A percentile compares a stretch with the other conserved stretches of the same genome.
phyloP scores from a whole-genome alignment of 495 filamentous ascomycete species.

The Aspergillus panamensis region DNA sequence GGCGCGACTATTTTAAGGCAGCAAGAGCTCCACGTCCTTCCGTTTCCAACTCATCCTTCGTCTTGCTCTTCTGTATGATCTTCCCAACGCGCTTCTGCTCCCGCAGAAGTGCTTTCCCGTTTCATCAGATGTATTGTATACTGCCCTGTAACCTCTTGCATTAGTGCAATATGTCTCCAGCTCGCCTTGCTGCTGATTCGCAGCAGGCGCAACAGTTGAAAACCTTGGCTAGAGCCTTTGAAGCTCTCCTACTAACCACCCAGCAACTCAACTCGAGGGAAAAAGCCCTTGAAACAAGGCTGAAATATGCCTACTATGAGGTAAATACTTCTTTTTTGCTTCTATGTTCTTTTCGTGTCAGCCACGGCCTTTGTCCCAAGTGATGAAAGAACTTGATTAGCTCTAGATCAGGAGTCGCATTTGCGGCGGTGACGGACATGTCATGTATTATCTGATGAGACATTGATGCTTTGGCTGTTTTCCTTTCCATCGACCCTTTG shows the following conservation, averaged over 20 bases:
- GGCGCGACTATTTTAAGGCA: conserved; percentile 13
- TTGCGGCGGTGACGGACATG: conserved; percentile 49
- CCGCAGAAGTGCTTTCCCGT: conserved; percentile 25
- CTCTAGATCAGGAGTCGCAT: conserved; percentile 57
- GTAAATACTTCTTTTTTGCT: conserved; percentile 33
- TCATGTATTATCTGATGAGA: conserved; percentile 54
- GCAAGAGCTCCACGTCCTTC: conserved; percentile 13
- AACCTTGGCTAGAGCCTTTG: conserved; percentile 44
- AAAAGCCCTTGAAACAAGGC: conserved; percentile 39
- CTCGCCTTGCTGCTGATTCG: conserved; percentile 29
- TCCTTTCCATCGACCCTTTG: conserved; percentile 5
- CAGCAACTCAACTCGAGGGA: conserved; percentile 45
- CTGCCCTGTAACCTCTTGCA: conserved; percentile 25
- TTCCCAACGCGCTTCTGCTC: conserved; percentile 26
- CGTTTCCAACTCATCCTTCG: conserved; percentile 11
- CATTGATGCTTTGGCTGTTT: conserved; percentile 7
- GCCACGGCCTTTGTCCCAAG: conserved; percentile 32
- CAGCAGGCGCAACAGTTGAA: conserved; percentile 42
- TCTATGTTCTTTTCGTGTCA: conserved; percentile 1
- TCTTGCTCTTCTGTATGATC: conserved; percentile 18
- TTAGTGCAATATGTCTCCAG: conserved; percentile 37
- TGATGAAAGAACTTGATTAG: conserved; percentile 54
- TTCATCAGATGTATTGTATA: conserved; percentile 24
- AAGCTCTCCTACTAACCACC: conserved; percentile 49
- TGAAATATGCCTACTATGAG: conserved; percentile 45